Evolutionary conservation across 2,329 filamentous ascomycete genomes (phyloP).

Genomic region (Westerdykella aurantiaca): DNA sequence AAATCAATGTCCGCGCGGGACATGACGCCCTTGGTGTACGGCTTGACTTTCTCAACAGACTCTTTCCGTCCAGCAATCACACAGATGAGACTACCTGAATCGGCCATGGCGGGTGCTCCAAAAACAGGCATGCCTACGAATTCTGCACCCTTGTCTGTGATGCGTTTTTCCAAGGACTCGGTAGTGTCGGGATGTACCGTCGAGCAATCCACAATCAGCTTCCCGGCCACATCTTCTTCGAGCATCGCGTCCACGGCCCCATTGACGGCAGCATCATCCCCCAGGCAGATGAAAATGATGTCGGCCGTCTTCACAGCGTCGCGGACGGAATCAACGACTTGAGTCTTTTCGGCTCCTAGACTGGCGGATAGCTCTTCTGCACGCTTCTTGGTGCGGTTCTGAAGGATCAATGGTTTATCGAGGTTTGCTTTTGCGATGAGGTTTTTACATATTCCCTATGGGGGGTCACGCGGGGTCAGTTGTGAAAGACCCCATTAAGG

Average conservation of each 20-base stretch:
- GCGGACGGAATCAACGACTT: conserved; percentile 58
- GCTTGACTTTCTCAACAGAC: conserved; percentile 59
- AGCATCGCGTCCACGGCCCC: conserved; percentile 56
- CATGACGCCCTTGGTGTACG: conserved; percentile 69
- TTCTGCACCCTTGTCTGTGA: conserved; percentile 56
- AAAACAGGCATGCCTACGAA: conserved; percentile 76
- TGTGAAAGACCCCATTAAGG: background rate
- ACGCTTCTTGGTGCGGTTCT: conserved; percentile 69
- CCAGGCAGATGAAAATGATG: conserved; percentile 76
- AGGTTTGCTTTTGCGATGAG: conserved; percentile 71
- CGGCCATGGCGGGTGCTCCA: conserved; percentile 64
- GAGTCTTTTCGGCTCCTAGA: conserved; percentile 57
- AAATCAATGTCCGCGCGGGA: conserved; percentile 65
- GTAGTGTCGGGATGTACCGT: conserved; percentile 82
- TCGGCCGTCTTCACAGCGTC: conserved; percentile 64
- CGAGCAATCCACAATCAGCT: conserved; percentile 81
- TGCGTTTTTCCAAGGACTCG: conserved; percentile 55
- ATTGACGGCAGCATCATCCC: conserved; percentile 69
- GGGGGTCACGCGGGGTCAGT: conserved; percentile 18
- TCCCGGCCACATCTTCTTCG: conserved; percentile 55
- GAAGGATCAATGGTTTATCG: conserved; percentile 66
- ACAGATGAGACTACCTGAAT: conserved; percentile 63
- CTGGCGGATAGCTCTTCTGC: conserved; percentile 58
- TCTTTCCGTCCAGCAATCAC: conserved; percentile 62
- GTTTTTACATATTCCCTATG: conserved; percentile 76